Conservation (phyloP, 805 yeast genomes). For the Naumovozyma castellii region DNA sequence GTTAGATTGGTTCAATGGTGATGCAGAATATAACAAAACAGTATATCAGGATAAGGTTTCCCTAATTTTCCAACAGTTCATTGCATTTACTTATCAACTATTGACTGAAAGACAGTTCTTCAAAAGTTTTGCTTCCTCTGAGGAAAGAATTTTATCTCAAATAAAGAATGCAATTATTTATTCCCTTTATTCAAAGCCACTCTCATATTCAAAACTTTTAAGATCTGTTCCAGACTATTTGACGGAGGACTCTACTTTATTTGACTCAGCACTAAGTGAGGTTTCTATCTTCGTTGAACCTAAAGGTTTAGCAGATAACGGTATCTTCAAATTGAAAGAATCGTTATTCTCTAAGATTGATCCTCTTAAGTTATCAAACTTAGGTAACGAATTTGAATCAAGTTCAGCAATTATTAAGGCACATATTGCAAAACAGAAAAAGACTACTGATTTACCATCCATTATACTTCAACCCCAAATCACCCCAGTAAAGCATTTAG, state of each 20-base stretch:
- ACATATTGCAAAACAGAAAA: slow-evolving; percentile 34
- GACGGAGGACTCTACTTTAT: slow-evolving; percentile 30
- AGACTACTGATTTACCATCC: slow-evolving; percentile 32
- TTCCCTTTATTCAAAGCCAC: slow-evolving; percentile 42
- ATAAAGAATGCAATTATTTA: slow-evolving; percentile 40
- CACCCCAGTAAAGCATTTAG: slow-evolving; percentile 19
- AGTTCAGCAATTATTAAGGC: slow-evolving; percentile 40
- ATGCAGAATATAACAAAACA: slow-evolving; percentile 31
- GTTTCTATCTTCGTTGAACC: slow-evolving; percentile 57
- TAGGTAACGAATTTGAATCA: slow-evolving; percentile 44
- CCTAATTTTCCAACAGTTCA: slow-evolving; percentile 69
- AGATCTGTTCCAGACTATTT: slow-evolving; percentile 29
- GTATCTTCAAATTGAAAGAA: slow-evolving; percentile 52
- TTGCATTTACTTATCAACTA: slow-evolving; percentile 59
- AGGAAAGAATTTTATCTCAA: slow-evolving; percentile 24
- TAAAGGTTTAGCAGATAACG: slow-evolving; percentile 54
- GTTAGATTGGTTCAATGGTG: slow-evolving; percentile 38
- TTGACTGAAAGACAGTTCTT: slow-evolving; percentile 62
- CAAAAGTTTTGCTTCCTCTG: slow-evolving; percentile 31
- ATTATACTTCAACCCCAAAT: slow-evolving; percentile 44
- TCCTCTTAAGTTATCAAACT: slow-evolving; percentile 41
- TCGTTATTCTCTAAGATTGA: slow-evolving; percentile 41
- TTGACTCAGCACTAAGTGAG: slow-evolving; percentile 47
- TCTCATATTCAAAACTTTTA: slow-evolving; percentile 43
- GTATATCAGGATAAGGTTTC: slow-evolving; percentile 40